A percentile compares a stretch with the other conserved stretches of the same genome.
Evolutionary conservation across 2,329 filamentous ascomycete genomes (phyloP).

Genomic region (Akanthomyces uredinophilus): DNA sequence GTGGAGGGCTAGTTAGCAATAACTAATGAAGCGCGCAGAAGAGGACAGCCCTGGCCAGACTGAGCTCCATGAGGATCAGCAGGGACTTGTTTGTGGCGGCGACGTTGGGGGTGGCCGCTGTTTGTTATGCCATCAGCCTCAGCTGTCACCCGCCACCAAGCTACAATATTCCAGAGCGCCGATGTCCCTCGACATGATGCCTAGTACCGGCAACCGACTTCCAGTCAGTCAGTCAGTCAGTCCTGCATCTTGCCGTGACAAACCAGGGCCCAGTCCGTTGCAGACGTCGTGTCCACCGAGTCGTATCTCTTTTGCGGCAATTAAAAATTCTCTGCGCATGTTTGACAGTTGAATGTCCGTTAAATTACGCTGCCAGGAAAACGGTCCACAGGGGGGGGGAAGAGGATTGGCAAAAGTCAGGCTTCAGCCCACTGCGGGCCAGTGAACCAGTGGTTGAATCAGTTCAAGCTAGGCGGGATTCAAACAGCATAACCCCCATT

Average conservation of each 20-base stretch:
- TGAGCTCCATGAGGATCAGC: background rate
- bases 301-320: conserved; percentile 1
- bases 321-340: background rate
- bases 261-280: conserved; percentile 3
- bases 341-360: background rate
- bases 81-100: background rate
- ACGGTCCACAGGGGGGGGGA: background rate
- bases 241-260: background rate
- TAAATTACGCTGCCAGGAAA: conserved; percentile 5
- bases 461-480: background rate
- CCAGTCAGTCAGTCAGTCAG: no score
- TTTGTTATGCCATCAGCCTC: background rate
- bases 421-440: background rate
- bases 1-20: background rate
- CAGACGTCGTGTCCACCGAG: background rate
- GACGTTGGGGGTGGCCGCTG: background rate
- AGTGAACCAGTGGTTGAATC: background rate
- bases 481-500: no score
- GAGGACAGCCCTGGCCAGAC: background rate
- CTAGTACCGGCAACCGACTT: no score
- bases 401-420: no score
- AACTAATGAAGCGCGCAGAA: no score
- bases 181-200: no score
- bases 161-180: background rate
- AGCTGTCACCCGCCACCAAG: background rate